These are phyloP conservation scores for Xerocomellus chrysenteron DNA, from an alignment of 768 basidiomycete genomes.

Conservation along the genomic window DNA sequence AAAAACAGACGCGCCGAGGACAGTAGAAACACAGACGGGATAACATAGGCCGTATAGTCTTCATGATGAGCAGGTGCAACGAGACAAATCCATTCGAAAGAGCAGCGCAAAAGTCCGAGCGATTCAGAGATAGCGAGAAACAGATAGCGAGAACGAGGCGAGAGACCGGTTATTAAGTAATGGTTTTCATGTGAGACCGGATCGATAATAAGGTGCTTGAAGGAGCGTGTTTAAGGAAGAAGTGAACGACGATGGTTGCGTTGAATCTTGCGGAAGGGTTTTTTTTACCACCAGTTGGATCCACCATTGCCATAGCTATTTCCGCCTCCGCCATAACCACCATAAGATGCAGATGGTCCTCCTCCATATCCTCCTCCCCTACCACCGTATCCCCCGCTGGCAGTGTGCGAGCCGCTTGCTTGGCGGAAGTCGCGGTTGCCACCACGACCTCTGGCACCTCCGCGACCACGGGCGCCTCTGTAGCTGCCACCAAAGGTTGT, in stretches of 20 bases:
- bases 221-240: slow-evolving; percentile 5
- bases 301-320: slow-evolving; percentile 33
- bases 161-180: slow-evolving; percentile 19
- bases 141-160: slow-evolving; percentile 21
- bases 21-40: slow-evolving; percentile 40
- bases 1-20: slow-evolving; percentile 30
- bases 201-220: slow-evolving; percentile 18
- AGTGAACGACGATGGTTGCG: slow-evolving; percentile 9
- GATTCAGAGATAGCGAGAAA: slow-evolving; percentile 35
- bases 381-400: slow-evolving; percentile 35
- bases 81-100: slow-evolving; percentile 58
- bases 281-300: slow-evolving; percentile 51
- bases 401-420: slow-evolving; percentile 25
- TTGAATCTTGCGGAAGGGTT: slow-evolving; percentile 7
- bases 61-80: slow-evolving; percentile 51
- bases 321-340: slow-evolving; percentile 29
- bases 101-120: slow-evolving; percentile 59
- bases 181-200: slow-evolving; percentile 25
- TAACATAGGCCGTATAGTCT: slow-evolving; percentile 43
- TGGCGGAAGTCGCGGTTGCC: slow-evolving; percentile 37
- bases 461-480: slow-evolving; percentile 58
- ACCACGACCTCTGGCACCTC: slow-evolving; percentile 38
- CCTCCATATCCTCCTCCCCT: slow-evolving; percentile 43
- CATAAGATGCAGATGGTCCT: slow-evolving; percentile 28
- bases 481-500: slow-evolving; percentile 62